A percentile compares a stretch with the other conserved stretches of the same genome.
These are phyloP conservation scores for Ceratonia siliqua DNA, from an alignment of 306 rosid species.

Conservation along the genomic window DNA sequence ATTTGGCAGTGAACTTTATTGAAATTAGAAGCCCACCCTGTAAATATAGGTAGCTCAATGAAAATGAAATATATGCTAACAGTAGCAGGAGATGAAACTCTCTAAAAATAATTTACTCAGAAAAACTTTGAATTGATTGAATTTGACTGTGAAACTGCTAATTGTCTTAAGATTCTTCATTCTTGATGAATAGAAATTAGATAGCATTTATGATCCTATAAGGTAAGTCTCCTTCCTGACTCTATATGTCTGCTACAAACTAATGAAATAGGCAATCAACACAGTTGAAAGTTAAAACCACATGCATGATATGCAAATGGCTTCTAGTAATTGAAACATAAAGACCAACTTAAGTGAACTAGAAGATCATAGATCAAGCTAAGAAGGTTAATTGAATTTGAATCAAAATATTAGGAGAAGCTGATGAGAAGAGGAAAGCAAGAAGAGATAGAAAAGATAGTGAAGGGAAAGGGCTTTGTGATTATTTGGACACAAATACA, in stretches of 20 bases:
- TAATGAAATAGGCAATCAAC: neutral
- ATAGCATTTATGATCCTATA: neutral
- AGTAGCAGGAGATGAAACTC: neutral
- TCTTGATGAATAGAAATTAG: neutral
- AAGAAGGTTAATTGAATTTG: neutral
- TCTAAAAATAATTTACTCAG: neutral
- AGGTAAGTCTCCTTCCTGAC: neutral
- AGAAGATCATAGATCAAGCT: neutral
- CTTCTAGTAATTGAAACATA: neutral
- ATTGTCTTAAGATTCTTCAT: neutral
- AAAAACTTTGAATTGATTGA: neutral
- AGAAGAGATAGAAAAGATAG: slow-evolving; percentile 34
- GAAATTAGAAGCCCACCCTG: slow-evolving; percentile 55
- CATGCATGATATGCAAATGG: neutral
- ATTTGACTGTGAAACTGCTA: neutral
- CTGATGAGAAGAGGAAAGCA: slow-evolving; percentile 6
- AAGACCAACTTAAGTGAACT: neutral
- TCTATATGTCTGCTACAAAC: neutral
- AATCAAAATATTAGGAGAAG: slow-evolving; percentile 34
- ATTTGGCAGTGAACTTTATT: slow-evolving; percentile 27
- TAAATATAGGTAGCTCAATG: slow-evolving; percentile 25
- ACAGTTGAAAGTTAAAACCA: neutral
- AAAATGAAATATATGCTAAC: slow-evolving; percentile 27
- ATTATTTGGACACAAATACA: slow-evolving; percentile 54
- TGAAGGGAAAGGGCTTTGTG: slow-evolving; percentile 63